Percentiles rank a stretch among this genome's conserved stretches.
phyloP scores from a whole-genome alignment of 352 stramenopile species.

The Pythium dissimile region DNA sequence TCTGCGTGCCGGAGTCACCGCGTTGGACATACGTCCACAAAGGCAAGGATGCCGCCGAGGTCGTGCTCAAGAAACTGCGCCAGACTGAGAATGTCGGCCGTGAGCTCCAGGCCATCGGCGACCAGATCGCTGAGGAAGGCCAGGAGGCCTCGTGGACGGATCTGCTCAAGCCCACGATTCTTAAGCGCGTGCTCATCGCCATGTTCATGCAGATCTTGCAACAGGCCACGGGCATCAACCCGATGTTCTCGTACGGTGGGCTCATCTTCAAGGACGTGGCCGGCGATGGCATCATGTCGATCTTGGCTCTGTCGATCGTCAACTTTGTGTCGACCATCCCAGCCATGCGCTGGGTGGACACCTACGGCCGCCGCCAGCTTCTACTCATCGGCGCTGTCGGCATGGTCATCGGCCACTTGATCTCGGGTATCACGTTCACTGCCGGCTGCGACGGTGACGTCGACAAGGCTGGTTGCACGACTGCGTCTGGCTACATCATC shows the following conservation, averaged over 20 bases:
- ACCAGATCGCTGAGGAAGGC: slow-evolving; percentile 33
- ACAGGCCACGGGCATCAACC: slow-evolving; percentile 39
- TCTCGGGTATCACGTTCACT: slow-evolving; percentile 22
- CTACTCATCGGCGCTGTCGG: slow-evolving; percentile 33
- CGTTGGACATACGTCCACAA: slow-evolving; percentile 42
- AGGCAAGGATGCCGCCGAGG: slow-evolving; percentile 24
- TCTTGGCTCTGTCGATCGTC: slow-evolving; percentile 31
- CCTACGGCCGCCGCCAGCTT: slow-evolving; percentile 28
- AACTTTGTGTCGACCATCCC: slow-evolving; percentile 40
- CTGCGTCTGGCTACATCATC: slow-evolving; percentile 26
- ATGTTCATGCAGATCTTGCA: slow-evolving; percentile 38
- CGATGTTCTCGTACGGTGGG: slow-evolving; percentile 33
- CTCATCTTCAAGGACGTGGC: slow-evolving; percentile 37
- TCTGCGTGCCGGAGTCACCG: slow-evolving; percentile 44
- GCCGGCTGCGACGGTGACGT: neutral
- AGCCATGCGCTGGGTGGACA: slow-evolving; percentile 37
- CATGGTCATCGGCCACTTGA: slow-evolving; percentile 38
- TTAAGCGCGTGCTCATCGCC: slow-evolving; percentile 25
- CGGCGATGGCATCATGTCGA: slow-evolving; percentile 30
- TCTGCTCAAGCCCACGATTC: slow-evolving; percentile 22
- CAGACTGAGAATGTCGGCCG: slow-evolving; percentile 24
- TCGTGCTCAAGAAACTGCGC: slow-evolving; percentile 24
- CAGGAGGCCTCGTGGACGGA: slow-evolving; percentile 25
- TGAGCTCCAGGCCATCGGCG: slow-evolving; percentile 41
- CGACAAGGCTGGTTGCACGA: slow-evolving; percentile 19